Evolutionary conservation across 1,284 basidiomycete genomes (phyloP).

Genomic region (Pulveroboletus sp.): DNA sequence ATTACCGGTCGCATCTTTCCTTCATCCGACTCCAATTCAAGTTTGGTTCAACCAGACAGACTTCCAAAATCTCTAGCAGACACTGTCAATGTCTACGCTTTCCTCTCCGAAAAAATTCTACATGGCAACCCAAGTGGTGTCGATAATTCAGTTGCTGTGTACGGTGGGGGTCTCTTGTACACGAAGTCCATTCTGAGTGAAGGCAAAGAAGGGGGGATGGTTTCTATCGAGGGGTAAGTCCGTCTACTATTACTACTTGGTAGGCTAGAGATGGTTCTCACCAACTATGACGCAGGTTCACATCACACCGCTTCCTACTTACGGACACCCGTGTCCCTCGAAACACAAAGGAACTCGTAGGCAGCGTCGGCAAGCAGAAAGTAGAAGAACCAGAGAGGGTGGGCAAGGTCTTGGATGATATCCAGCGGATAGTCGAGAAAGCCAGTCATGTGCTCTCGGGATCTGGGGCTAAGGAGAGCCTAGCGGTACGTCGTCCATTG

Average conservation of each 20-base stretch:
- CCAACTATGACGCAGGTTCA: conserved; percentile 50
- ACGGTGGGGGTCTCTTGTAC: conserved; percentile 93
- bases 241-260: conserved; percentile 6
- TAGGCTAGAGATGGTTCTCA: conserved; percentile 14
- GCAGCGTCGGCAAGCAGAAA: conserved; percentile 80
- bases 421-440: conserved; percentile 83
- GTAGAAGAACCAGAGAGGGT: conserved; percentile 78
- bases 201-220: conserved; percentile 77
- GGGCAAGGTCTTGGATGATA: conserved; percentile 69
- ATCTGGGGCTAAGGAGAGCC: conserved; percentile 14
- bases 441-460: conserved; percentile 77
- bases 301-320: conserved; percentile 78
- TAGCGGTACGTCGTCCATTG: conserved; percentile 54
- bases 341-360: conserved; percentile 94
- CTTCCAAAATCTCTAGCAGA: conserved; percentile 54
- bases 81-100: conserved; percentile 91
- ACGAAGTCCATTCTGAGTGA: conserved; percentile 71
- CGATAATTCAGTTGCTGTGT: conserved; percentile 93
- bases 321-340: conserved; percentile 92
- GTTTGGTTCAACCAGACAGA: conserved; percentile 36
- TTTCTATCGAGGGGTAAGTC: conserved; percentile 80
- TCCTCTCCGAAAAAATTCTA: conserved; percentile 93
- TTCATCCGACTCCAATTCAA: conserved; percentile 27
- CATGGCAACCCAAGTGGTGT: conserved; percentile 98
- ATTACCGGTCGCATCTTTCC: conserved; percentile 60